phyloP scores from a whole-genome alignment of 73 alveolate species.

The Paramecium tetraurelia region DNA sequence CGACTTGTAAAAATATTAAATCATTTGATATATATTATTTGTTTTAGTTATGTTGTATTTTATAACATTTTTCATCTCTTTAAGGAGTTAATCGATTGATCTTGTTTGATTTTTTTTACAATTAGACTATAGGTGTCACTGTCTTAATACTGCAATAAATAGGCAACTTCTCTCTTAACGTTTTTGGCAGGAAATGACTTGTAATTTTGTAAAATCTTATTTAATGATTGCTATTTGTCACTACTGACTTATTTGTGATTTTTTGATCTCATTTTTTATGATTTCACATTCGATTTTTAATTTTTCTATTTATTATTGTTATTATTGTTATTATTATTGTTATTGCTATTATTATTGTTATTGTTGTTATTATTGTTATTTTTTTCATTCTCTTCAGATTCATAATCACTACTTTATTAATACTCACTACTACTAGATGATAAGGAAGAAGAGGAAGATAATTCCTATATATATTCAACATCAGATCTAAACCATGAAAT shows the following conservation, averaged over 20 bases:
- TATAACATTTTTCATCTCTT: conserved; percentile 7
- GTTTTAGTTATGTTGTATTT: background rate
- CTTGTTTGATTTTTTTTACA: conserved; percentile 41
- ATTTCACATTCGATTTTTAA: background rate
- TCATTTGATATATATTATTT: background rate
- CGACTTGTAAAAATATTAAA: background rate
- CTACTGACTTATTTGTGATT: background rate
- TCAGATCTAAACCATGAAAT: background rate
- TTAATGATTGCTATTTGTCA: background rate
- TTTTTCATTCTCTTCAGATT: background rate
- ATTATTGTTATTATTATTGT: background rate
- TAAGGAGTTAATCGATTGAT: background rate
- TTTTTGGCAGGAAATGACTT: conserved; percentile 44
- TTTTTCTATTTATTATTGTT: background rate
- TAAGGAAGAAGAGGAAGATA: background rate
- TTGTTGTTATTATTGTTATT: background rate
- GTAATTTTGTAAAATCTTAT: background rate
- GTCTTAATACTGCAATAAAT: background rate
- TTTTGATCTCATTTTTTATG: background rate
- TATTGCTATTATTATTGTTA: background rate
- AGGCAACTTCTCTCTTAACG: conserved; percentile 35
- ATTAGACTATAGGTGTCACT: conserved; percentile 17
- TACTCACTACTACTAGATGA: background rate
- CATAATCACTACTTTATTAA: conserved; percentile 13
- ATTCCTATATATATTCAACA: background rate